These are phyloP conservation scores for Coniferiporia sulphurascens DNA, from an alignment of 1,284 basidiomycete genomes.

Conservation along the genomic window DNA sequence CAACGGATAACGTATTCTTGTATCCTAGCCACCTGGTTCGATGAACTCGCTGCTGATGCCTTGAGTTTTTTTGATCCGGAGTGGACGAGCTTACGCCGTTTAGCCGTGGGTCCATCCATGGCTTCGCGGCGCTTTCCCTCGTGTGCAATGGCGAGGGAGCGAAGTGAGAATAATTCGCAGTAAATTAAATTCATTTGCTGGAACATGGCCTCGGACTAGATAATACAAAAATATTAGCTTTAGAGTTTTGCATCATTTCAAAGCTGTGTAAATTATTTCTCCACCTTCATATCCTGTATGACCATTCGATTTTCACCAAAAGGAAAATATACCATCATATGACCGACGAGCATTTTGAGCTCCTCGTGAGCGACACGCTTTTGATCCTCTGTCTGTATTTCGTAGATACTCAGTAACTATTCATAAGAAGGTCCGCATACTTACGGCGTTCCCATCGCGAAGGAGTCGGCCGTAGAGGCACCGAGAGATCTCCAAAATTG, in stretches of 20 bases:
- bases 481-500: constrained; percentile 57
- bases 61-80: constrained; percentile 19
- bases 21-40: constrained; percentile 49
- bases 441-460: constrained; percentile 28
- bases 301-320: constrained; percentile 42
- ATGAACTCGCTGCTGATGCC: constrained; percentile 22
- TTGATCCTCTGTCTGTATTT: constrained; percentile 3
- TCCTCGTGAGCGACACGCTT: constrained; percentile 31
- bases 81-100: constrained; percentile 1
- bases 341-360: constrained; percentile 55
- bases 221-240: background rate
- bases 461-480: constrained; percentile 64
- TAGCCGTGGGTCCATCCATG: background rate
- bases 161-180: constrained; percentile 69
- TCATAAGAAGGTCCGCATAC: constrained; percentile 13
- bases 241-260: background rate
- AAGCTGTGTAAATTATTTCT: constrained; percentile 14
- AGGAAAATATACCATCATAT: constrained; percentile 83
- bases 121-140: background rate
- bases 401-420: constrained; percentile 22
- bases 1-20: constrained; percentile 66
- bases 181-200: constrained; percentile 71
- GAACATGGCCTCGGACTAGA: constrained; percentile 53
- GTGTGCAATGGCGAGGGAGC: constrained; percentile 22
- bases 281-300: constrained; percentile 53